Evolutionary conservation across 2,329 filamentous ascomycete genomes (phyloP).

Genomic region (Aspergillus awamori): DNA sequence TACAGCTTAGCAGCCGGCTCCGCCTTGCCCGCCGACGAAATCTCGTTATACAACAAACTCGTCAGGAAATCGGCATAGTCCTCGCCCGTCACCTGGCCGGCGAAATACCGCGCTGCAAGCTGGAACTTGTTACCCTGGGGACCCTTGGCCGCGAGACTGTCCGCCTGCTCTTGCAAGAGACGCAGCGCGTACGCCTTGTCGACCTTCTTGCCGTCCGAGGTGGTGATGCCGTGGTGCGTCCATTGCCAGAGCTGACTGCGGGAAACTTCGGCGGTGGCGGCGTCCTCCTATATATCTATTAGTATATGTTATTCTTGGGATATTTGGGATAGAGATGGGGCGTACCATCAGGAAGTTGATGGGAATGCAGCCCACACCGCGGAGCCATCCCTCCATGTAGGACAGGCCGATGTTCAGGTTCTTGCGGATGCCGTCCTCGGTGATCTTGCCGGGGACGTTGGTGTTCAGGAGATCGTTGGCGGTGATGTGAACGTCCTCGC

Average conservation of each 20-base stretch:
- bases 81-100: slow-evolving; percentile 90
- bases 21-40: slow-evolving; percentile 64
- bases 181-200: slow-evolving; percentile 89
- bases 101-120: slow-evolving; percentile 89
- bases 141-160: slow-evolving; percentile 72
- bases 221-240: slow-evolving; percentile 73
- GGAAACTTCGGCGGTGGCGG: slow-evolving; percentile 93
- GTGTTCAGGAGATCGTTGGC: slow-evolving; percentile 95
- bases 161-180: slow-evolving; percentile 82
- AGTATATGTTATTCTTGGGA: slow-evolving; percentile 7
- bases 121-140: slow-evolving; percentile 89
- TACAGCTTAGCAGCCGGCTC: slow-evolving; percentile 70
- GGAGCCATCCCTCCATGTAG: slow-evolving; percentile 99
- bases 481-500: slow-evolving; percentile 84
- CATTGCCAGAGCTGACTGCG: slow-evolving; percentile 97
- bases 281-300: slow-evolving; percentile 66
- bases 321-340: not conserved
- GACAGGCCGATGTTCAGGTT: slow-evolving; percentile 95
- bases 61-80: slow-evolving; percentile 96
- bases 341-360: slow-evolving; percentile 92
- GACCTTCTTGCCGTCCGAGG: slow-evolving; percentile 85
- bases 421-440: slow-evolving; percentile 93
- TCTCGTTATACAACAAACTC: slow-evolving; percentile 72
- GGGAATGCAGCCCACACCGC: slow-evolving; percentile 91
- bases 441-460: slow-evolving; percentile 91